Percentiles rank a stretch among this genome's conserved stretches.
These are phyloP conservation scores for Ruellia speciosa DNA, from an alignment of 305 asterid genomes.

Conservation along the genomic window DNA sequence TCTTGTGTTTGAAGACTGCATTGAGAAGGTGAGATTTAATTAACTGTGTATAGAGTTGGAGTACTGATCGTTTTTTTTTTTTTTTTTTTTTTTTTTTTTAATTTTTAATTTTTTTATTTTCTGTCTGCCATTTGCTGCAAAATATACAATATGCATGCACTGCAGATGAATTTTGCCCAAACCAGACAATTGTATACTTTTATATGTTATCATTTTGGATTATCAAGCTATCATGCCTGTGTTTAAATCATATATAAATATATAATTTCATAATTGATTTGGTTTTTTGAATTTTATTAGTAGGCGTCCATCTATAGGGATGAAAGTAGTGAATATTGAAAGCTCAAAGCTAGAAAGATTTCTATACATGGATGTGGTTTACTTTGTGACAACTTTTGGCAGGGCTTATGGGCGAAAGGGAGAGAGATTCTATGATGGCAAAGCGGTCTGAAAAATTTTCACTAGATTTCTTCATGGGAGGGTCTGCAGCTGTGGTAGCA, in stretches of 20 bases:
- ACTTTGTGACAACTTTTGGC: constrained; percentile 18
- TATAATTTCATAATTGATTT: background rate
- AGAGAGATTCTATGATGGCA: constrained; percentile 36
- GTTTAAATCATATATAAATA: too few relatives aligned
- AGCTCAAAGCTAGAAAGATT: background rate
- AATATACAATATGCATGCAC: too few relatives aligned
- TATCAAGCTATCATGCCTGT: background rate
- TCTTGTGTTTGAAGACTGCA: too few relatives aligned
- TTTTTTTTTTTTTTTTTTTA: too few relatives aligned
- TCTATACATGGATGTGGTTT: background rate
- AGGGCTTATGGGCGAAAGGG: constrained; percentile 31
- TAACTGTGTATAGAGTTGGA: too few relatives aligned
- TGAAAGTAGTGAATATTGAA: background rate
- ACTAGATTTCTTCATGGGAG: constrained; percentile 68
- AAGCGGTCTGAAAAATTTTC: constrained; percentile 51
- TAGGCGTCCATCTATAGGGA: background rate
- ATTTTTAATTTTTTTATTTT: too few relatives aligned
- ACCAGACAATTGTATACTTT: too few relatives aligned
- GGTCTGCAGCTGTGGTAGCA: constrained; percentile 60
- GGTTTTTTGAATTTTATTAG: background rate
- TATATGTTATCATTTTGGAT: too few relatives aligned
- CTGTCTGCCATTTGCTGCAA: too few relatives aligned
- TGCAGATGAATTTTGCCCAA: too few relatives aligned
- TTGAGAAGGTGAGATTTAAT: too few relatives aligned
- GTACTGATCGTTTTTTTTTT: too few relatives aligned